Percentiles rank a stretch among this genome's conserved stretches.
Conservation (phyloP, 2,329 filamentous ascomycete genomes). For the Cordyceps cicadae region DNA sequence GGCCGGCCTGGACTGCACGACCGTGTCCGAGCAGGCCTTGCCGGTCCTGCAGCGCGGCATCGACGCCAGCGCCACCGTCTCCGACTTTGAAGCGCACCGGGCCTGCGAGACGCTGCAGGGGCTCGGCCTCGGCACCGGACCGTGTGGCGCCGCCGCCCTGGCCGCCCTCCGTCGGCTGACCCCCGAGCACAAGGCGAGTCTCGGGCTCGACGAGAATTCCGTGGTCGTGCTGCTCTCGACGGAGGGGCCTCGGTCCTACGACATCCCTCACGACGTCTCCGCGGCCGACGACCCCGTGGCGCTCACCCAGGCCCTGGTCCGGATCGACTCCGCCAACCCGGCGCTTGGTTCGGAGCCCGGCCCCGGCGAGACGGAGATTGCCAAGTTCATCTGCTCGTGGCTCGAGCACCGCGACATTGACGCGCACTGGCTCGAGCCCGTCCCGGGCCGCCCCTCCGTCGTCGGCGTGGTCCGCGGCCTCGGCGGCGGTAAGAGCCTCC, state of each 20-base stretch:
- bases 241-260: conserved; percentile 29
- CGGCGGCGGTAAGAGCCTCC: conserved; percentile 38
- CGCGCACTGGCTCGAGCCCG: conserved; percentile 39
- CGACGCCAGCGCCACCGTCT: conserved; percentile 52
- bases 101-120: conserved; percentile 46
- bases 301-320: conserved; percentile 36
- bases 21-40: conserved; percentile 59
- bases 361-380: conserved; percentile 37
- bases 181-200: conserved; percentile 22
- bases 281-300: conserved; percentile 29
- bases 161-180: conserved; percentile 47
- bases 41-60: conserved; percentile 47
- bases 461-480: conserved; percentile 38
- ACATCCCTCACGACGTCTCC: conserved; percentile 32
- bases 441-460: conserved; percentile 39
- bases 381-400: conserved; percentile 40
- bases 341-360: conserved; percentile 32
- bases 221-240: conserved; percentile 60
- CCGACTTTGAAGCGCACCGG: conserved; percentile 53
- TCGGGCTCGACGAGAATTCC: conserved; percentile 37
- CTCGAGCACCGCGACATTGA: conserved; percentile 43
- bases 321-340: conserved; percentile 42
- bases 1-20: conserved; percentile 66
- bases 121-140: conserved; percentile 43
- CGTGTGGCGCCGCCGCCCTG: conserved; percentile 54